These are phyloP conservation scores for Ophiostoma ulmi DNA, from an alignment of 2,329 filamentous ascomycete species.

Conservation along the genomic window DNA sequence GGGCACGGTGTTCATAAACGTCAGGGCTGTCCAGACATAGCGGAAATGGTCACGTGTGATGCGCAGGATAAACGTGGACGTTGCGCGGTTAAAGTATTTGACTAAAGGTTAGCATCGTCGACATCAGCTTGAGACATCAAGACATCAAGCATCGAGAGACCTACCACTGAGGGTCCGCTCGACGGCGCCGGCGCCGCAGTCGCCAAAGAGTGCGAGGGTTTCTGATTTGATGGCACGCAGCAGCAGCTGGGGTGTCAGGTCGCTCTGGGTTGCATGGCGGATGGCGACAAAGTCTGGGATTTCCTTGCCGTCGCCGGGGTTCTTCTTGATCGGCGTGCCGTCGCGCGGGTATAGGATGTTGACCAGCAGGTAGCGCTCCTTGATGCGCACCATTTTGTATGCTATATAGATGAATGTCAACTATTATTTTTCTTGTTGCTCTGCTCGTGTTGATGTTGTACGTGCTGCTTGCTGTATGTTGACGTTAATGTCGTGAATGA, in stretches of 20 bases:
- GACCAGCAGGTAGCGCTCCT: conserved; percentile 92
- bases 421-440: neutral
- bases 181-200: conserved; percentile 76
- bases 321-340: conserved; percentile 34
- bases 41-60: conserved; percentile 78
- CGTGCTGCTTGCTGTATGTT: neutral
- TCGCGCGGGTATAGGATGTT: conserved; percentile 80
- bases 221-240: conserved; percentile 65
- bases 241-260: conserved; percentile 61
- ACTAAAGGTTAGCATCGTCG: conserved; percentile 46
- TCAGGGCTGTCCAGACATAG: conserved; percentile 84
- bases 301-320: conserved; percentile 15
- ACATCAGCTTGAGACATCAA: neutral
- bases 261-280: conserved; percentile 71
- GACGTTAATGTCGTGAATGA: conserved; percentile 3
- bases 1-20: conserved; percentile 69
- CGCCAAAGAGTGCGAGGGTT: conserved; percentile 72
- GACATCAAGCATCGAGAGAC: conserved; percentile 23
- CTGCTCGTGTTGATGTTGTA: neutral
- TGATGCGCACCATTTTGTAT: conserved; percentile 73
- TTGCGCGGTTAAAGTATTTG: conserved; percentile 88
- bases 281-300: conserved; percentile 63
- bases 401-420: neutral
- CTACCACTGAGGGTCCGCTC: conserved; percentile 64
- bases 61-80: conserved; percentile 86